phyloP scores from a whole-genome alignment of 139 green algal species.

The Chlamydomonas incerta region DNA sequence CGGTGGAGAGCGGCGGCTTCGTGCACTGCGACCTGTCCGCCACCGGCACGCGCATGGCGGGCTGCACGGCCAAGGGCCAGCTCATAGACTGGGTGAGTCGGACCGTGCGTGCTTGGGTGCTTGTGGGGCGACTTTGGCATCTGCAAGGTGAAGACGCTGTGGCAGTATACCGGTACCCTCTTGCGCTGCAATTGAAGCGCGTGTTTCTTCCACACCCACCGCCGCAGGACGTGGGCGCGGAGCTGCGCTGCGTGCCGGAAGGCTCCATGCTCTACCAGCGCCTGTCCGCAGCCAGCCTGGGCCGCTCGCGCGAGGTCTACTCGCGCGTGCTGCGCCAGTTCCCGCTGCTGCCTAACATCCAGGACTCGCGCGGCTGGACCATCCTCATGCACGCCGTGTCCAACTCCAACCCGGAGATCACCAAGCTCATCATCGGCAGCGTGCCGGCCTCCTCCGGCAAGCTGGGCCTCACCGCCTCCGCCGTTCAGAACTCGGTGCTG shows the following conservation, averaged over 20 bases:
- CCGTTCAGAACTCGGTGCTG: constrained; percentile 32
- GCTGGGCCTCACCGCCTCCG: constrained; percentile 51
- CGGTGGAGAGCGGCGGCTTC: constrained; percentile 51
- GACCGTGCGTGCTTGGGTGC: too few relatives aligned
- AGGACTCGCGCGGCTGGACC: constrained; percentile 56
- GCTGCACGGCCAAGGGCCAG: constrained; percentile 52
- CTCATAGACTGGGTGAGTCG: constrained; percentile 46
- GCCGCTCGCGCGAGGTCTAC: constrained; percentile 21
- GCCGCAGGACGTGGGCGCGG: constrained; percentile 33
- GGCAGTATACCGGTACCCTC: too few relatives aligned
- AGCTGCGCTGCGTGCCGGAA: constrained; percentile 48
- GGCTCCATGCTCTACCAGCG: constrained; percentile 55
- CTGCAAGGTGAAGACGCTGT: too few relatives aligned
- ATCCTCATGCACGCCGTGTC: constrained; percentile 59
- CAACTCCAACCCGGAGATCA: constrained; percentile 58
- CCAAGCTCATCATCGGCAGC: constrained; percentile 55
- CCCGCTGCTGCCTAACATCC: constrained; percentile 48
- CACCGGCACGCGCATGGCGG: constrained; percentile 44
- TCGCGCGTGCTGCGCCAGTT: constrained; percentile 30
- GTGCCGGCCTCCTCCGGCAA: constrained; percentile 8
- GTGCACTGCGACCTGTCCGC: constrained; percentile 52
- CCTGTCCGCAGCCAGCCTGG: constrained; percentile 24
- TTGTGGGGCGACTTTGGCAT: too few relatives aligned
- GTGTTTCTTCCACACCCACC: too few relatives aligned
- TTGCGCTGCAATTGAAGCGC: too few relatives aligned